These are phyloP conservation scores for Verticillium zaregamsianum DNA, from an alignment of 2,329 filamentous ascomycete genomes.

Conservation along the genomic window DNA sequence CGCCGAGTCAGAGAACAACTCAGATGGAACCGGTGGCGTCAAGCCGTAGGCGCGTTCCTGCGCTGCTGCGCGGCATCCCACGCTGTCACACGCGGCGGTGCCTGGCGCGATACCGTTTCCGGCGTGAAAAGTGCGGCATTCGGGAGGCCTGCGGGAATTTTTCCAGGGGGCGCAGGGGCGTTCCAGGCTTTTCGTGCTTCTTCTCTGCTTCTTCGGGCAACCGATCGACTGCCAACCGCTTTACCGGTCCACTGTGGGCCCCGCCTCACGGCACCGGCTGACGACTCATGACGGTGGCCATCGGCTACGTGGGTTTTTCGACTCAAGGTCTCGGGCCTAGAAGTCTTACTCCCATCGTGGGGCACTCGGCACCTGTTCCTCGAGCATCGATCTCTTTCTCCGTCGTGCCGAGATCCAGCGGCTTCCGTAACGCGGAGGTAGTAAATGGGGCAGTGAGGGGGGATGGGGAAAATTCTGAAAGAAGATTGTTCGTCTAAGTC, in stretches of 20 bases:
- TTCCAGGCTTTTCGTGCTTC: not conserved
- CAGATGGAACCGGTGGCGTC: not conserved
- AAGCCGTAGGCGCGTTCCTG: not conserved
- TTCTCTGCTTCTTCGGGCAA: not conserved
- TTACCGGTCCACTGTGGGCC: not conserved
- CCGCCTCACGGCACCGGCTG: not conserved
- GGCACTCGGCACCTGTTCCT: not conserved
- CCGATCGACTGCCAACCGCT: not conserved
- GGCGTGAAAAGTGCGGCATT: not conserved
- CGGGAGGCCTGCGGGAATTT: not conserved
- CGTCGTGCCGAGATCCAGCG: not conserved
- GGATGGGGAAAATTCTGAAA: not conserved
- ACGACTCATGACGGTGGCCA: not conserved
- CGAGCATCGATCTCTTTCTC: not conserved
- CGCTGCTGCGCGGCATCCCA: not conserved
- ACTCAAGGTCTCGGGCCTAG: not conserved
- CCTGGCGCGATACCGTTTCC: not conserved
- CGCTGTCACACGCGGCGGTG: not conserved
- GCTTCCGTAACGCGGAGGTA: not conserved
- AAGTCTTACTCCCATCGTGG: not conserved
- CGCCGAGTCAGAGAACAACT: not conserved
- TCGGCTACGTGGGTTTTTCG: not conserved
- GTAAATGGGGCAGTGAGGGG: not conserved
- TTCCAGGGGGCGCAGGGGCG: not conserved
- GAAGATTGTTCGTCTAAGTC: not conserved